phyloP scores from a whole-genome alignment of 306 rosid species.

The Ceratonia siliqua region DNA sequence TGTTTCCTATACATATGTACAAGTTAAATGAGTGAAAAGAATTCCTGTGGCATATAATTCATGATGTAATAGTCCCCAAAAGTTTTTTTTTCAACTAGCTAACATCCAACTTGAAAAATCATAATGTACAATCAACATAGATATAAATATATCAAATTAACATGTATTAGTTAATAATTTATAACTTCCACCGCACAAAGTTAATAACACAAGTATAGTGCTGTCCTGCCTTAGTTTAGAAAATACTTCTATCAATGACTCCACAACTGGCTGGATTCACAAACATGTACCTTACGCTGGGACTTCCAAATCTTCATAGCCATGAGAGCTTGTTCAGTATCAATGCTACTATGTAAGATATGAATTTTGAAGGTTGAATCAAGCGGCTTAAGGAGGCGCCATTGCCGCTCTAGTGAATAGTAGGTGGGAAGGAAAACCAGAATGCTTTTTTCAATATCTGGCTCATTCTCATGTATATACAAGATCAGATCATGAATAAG shows the following conservation, averaged over 20 bases:
- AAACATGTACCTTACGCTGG: conserved; percentile 72
- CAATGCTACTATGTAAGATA: conserved; percentile 85
- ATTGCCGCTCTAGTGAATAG: conserved; percentile 73
- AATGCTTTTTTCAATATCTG: conserved; percentile 87
- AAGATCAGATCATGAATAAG: conserved; percentile 74
- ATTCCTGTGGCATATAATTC: conserved; percentile 7
- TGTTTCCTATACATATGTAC: background rate
- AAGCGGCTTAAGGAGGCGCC: conserved; percentile 71
- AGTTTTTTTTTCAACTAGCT: background rate
- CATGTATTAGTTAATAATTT: background rate
- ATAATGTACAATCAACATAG: background rate
- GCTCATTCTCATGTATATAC: conserved; percentile 73
- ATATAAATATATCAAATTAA: background rate
- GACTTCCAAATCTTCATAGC: conserved; percentile 81
- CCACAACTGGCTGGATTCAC: conserved; percentile 17
- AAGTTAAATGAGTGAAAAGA: background rate
- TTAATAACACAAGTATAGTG: background rate
- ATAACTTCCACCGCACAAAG: background rate
- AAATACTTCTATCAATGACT: background rate
- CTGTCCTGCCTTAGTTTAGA: background rate
- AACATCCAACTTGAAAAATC: conserved; percentile 16
- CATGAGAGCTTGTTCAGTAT: conserved; percentile 81
- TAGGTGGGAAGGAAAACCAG: conserved; percentile 92
- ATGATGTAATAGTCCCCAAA: background rate
- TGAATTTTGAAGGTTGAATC: conserved; percentile 71